These are phyloP conservation scores for Lecanicillium sp. DNA, from an alignment of 2,329 filamentous ascomycete species.

Conservation along the genomic window DNA sequence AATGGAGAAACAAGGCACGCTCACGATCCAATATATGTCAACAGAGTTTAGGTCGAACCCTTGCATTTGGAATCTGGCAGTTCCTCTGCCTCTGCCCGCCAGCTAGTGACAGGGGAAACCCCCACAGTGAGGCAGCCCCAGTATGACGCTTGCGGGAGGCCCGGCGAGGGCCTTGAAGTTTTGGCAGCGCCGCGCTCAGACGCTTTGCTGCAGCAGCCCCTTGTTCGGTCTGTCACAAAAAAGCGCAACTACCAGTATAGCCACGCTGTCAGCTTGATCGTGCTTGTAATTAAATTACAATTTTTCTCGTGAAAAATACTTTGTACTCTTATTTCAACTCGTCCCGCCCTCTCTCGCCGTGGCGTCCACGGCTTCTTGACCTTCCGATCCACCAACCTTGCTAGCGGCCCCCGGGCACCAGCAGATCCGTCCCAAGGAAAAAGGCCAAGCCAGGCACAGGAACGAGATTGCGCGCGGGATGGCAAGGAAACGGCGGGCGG, in stretches of 20 bases:
- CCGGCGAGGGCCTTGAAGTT: not conserved
- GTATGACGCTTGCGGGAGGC: not conserved
- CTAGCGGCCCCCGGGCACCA: not conserved
- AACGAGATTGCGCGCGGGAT: no score
- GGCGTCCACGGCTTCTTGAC: slow-evolving; percentile 1
- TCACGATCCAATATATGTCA: not conserved
- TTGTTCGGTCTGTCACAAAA: no score
- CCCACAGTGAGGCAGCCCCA: not conserved
- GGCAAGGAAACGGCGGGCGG: no score
- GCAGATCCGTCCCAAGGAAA: not conserved
- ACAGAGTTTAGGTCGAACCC: not conserved
- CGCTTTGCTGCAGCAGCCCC: no score
- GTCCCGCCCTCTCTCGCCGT: not conserved
- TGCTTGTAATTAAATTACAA: no score
- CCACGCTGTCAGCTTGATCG: no score
- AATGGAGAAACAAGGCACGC: not conserved
- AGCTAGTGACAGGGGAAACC: not conserved
- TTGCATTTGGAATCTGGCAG: not conserved
- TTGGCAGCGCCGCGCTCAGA: not conserved
- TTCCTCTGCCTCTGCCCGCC: not conserved
- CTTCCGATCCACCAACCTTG: slow-evolving; percentile 4
- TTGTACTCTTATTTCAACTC: no score
- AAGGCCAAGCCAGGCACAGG: no score
- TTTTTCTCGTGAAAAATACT: no score
- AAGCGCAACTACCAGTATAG: no score